Base-by-base conservation (phyloP, 805 yeast genomes). In the Yamadazyma sp. region DNA sequence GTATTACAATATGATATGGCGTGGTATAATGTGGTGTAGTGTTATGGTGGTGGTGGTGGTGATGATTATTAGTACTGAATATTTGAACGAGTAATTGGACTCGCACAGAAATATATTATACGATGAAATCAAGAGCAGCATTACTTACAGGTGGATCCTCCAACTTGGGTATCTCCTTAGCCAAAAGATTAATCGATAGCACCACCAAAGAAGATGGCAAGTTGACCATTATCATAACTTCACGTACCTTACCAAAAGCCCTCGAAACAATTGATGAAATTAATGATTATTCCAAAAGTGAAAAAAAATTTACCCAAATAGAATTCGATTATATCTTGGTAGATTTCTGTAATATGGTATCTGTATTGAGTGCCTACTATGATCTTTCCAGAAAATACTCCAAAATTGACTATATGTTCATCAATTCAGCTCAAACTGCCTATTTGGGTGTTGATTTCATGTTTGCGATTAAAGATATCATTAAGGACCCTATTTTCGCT, bases 281-380 rank as follows among this genome's bases (percentile, higher is more conserved):
- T 40, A 73, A 78, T 40, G 52, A 59, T 6, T 72, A 69, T 53
- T 52, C 56, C 21, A 44, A 46, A 7, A 41, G 47, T 4, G 43
- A 48, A 10, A 48, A 60, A n/a, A 69, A 86, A 30, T 55, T 62
- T 2, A 84, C 80, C 0, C 64, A 70, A 19, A 70, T 88, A 5
- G 94, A 86, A 52, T 91, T 82, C 52, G 98, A 93, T 60, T 93
- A 93, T 49, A 52, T 89, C 2, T 63, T 93, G 31, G 79, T 93
- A n/a, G 98, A 93, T 55, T 88, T 91, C 56, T 75, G 89, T 9
- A 78, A 85, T 50, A 87, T 89, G 96, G 82, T 86, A 7, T 85
- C 96, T 1, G 75, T 89, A 10, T 62, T 86, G 19, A 71, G 75
- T 18, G 96, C 95, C 0, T 76, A 76, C 37, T 72, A 81, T 46